Evolutionary conservation across 768 basidiomycete genomes (phyloP).

Genomic region (Trametes punicea): DNA sequence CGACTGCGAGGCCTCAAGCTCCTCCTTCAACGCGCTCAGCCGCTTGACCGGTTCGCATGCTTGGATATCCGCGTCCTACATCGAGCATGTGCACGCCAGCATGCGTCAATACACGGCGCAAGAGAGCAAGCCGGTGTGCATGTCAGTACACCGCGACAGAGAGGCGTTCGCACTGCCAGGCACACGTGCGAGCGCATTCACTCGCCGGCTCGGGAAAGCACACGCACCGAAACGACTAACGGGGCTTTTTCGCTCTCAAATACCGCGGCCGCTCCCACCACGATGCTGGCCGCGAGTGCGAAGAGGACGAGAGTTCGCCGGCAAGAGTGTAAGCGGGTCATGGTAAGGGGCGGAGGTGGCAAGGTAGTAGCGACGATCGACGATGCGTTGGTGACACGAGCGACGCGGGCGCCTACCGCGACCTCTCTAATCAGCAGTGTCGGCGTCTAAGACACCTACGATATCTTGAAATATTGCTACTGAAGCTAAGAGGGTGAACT

Average conservation of each 20-base stretch:
- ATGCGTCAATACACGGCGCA: not conserved
- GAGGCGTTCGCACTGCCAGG: slow-evolving; percentile 4
- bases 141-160: not conserved
- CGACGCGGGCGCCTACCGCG: not conserved
- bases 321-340: slow-evolving; percentile 12
- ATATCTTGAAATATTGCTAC: too few species aligned
- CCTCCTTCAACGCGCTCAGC: slow-evolving; percentile 57
- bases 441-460: too few species aligned
- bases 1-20: slow-evolving; percentile 61
- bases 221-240: slow-evolving; percentile 24
- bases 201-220: slow-evolving; percentile 10
- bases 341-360: slow-evolving; percentile 4
- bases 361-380: not conserved
- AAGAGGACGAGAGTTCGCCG: slow-evolving; percentile 23
- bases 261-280: slow-evolving; percentile 15
- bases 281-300: slow-evolving; percentile 19
- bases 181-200: slow-evolving; percentile 26
- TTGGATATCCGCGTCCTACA: slow-evolving; percentile 43
- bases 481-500: too few species aligned
- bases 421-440: slow-evolving; percentile 1
- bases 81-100: not conserved
- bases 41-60: slow-evolving; percentile 40
- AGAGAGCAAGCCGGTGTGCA: not conserved
- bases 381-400: not conserved
- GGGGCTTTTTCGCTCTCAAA: slow-evolving; percentile 17